These are phyloP conservation scores for Trichoderma oligosporum DNA, from an alignment of 2,329 filamentous ascomycete genomes.

Conservation along the genomic window DNA sequence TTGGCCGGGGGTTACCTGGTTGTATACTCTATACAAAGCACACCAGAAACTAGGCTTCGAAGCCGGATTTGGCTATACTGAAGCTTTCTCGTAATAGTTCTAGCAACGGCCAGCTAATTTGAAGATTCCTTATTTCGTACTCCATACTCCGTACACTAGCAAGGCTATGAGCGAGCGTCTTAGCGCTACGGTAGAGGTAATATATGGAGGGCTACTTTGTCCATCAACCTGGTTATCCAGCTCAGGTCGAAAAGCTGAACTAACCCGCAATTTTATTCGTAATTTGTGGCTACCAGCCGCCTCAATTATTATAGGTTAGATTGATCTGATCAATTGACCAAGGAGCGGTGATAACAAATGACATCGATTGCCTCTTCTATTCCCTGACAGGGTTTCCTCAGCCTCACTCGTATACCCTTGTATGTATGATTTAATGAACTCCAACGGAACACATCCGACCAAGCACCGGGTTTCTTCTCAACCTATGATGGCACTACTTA, in stretches of 20 bases:
- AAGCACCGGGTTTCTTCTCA: too few species aligned
- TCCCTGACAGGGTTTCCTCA: conserved; percentile 3
- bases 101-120: not conserved
- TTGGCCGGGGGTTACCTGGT: not conserved
- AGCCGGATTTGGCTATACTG: not conserved
- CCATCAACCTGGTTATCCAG: not conserved
- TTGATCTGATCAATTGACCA: not conserved
- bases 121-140: too few species aligned
- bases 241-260: not conserved
- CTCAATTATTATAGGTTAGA: too few species aligned
- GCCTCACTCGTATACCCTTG: conserved; percentile 1
- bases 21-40: not conserved
- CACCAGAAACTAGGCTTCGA: too few species aligned
- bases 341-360: not conserved
- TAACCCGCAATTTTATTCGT: not conserved
- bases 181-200: not conserved
- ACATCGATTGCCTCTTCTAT: not conserved
- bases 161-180: conserved; percentile 2
- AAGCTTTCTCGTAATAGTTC: not conserved
- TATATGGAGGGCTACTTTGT: conserved; percentile 6
- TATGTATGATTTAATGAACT: not conserved
- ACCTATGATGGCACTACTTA: too few species aligned
- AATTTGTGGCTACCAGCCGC: not conserved
- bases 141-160: too few species aligned
- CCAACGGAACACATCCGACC: too few species aligned